Evolutionary conservation across 148 eudicot species (phyloP), one percentile per base, ranked within the genome.

Genomic region (Rhododendron molle): DNA sequence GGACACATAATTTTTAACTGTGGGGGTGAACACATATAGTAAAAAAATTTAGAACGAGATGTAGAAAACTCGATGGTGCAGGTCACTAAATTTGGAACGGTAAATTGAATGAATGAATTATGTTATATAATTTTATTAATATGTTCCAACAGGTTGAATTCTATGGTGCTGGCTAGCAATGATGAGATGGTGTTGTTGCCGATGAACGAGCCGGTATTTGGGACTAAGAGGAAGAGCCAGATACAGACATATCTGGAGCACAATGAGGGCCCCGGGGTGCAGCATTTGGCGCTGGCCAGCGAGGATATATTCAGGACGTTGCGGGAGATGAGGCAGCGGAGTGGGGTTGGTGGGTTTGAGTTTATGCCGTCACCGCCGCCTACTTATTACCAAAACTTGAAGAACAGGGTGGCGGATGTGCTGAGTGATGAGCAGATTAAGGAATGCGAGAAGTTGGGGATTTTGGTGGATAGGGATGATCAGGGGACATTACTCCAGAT

Each of bases 281-380:
- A 97, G 88, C 99, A 97, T 82, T 86, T 97, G 93, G 98, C 99
- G 1, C 84, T 97, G 84, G 85, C 81, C 87, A 90, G 89, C 34
- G 93, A 93, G 84, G 98, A 97, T 85, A 97, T 97, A 60, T 95
- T 97, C 85, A 52, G 87, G 90, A 97, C 98, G 0, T 49, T 97
- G 60, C 91, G 93, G 88, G 99, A 97, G 89, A 97, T 97, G 98
- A 93, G 96, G 91, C 92, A 91, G 89, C 88, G 98, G 76, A 94
- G 93, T 76, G 87, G 88, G 9, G 36, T 95, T 23, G 98, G 99
- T 20, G 98, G 98, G 56, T 97, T 97, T 54, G 99, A 97, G 92
- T 97, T 97, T 85, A 95, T 97, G 99, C 99, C 99, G 16, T 71
- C 95, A 32, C 99, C 99, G 6, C 99, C 99, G 0, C 94, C 94